A percentile compares a stretch with the other conserved stretches of the same genome.
These are phyloP conservation scores for Yamadazyma dendronema DNA, from an alignment of 1,139 yeast genomes.

Conservation along the genomic window DNA sequence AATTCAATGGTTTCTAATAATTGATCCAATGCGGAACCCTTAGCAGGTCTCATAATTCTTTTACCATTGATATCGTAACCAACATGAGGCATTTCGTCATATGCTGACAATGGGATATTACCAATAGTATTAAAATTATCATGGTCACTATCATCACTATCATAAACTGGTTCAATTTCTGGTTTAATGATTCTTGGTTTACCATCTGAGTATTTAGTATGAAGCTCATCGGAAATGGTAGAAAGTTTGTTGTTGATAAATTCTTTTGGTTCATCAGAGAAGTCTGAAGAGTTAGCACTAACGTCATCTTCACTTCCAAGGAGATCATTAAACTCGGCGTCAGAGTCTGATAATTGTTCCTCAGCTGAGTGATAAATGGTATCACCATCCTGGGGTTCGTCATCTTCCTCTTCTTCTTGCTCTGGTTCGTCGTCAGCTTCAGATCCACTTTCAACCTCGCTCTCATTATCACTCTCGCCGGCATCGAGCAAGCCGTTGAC, in stretches of 20 bases:
- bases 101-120: slow-evolving; percentile 86
- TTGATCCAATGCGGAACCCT: slow-evolving; percentile 90
- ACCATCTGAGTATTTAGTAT: slow-evolving; percentile 75
- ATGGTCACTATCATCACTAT: slow-evolving; percentile 86
- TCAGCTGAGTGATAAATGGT: slow-evolving; percentile 17
- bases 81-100: slow-evolving; percentile 95
- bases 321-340: slow-evolving; percentile 58
- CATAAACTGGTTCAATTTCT: slow-evolving; percentile 89
- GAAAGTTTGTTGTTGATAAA: slow-evolving; percentile 49
- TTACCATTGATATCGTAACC: slow-evolving; percentile 97
- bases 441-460: slow-evolving; percentile 7
- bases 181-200: slow-evolving; percentile 73
- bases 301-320: slow-evolving; percentile 51
- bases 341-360: slow-evolving; percentile 46
- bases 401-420: slow-evolving; percentile 21
- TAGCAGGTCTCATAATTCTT: slow-evolving; percentile 97
- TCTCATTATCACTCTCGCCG: slow-evolving; percentile 28
- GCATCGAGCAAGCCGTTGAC: slow-evolving; percentile 26
- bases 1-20: slow-evolving; percentile 85
- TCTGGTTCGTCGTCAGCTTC: slow-evolving; percentile 6
- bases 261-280: slow-evolving; percentile 49
- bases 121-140: slow-evolving; percentile 90
- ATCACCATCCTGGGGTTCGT: no score
- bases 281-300: slow-evolving; percentile 35
- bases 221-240: slow-evolving; percentile 32